Evolutionary conservation across 805 yeast genomes (phyloP).

Genomic region (Babjeviella inositovora): DNA sequence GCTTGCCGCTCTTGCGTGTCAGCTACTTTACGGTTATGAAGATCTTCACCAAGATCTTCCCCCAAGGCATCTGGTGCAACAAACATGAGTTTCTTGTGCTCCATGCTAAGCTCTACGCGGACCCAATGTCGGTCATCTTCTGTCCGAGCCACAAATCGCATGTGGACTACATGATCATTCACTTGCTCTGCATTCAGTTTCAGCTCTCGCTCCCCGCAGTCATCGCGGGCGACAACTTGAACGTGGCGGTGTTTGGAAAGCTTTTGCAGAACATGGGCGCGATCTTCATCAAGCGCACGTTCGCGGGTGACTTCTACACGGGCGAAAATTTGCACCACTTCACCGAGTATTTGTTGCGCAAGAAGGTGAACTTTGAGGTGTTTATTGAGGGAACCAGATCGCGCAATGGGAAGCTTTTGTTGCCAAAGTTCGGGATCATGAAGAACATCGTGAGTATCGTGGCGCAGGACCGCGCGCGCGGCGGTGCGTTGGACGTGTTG

Average conservation of each 20-base stretch:
- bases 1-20: slow-evolving; percentile 10
- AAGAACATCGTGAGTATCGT: slow-evolving; percentile 32
- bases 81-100: slow-evolving; percentile 12
- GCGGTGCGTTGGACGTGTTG: slow-evolving; percentile 9
- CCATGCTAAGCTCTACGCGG: slow-evolving; percentile 12
- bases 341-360: slow-evolving; percentile 27
- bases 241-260: slow-evolving; percentile 37
- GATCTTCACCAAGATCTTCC: slow-evolving; percentile 17
- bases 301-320: slow-evolving; percentile 16
- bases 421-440: slow-evolving; percentile 47
- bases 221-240: slow-evolving; percentile 52
- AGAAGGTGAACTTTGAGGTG: slow-evolving; percentile 37
- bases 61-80: slow-evolving; percentile 22
- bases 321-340: slow-evolving; percentile 29
- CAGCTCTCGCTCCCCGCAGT: slow-evolving; percentile 38
- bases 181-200: slow-evolving; percentile 33
- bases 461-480: slow-evolving; percentile 14
- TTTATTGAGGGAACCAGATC: slow-evolving; percentile 56
- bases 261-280: slow-evolving; percentile 36
- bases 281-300: slow-evolving; percentile 35
- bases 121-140: slow-evolving; percentile 28
- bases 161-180: slow-evolving; percentile 42
- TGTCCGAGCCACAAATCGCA: slow-evolving; percentile 51
- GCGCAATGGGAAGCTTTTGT: slow-evolving; percentile 44
- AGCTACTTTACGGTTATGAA: slow-evolving; percentile 20